A percentile compares a stretch with the other conserved stretches of the same genome.
phyloP scores from a whole-genome alignment of 768 basidiomycete species.

The Pisolithus albus region DNA sequence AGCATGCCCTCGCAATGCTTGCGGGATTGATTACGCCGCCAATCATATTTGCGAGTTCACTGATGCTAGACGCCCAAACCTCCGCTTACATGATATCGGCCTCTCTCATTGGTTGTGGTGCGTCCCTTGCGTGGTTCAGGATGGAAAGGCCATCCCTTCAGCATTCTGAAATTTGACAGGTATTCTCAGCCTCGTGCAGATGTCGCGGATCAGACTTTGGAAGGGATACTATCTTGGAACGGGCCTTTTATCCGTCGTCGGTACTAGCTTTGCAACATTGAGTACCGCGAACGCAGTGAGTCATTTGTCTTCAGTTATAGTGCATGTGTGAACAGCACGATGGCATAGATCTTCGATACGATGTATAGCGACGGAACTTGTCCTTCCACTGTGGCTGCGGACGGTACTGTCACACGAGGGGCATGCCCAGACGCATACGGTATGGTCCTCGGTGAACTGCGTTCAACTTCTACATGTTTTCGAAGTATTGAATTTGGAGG shows the following conservation, averaged over 20 bases:
- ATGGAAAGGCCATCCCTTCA: not conserved
- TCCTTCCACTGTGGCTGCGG: conserved; percentile 45
- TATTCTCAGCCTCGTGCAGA: conserved; percentile 70
- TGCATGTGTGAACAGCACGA: not conserved
- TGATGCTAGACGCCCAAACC: conserved; percentile 50
- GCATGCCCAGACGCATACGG: conserved; percentile 80
- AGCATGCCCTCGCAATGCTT: conserved; percentile 77
- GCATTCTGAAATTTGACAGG: conserved; percentile 34
- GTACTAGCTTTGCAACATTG: conserved; percentile 73
- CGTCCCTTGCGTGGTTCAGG: conserved; percentile 14
- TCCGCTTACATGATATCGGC: conserved; percentile 79
- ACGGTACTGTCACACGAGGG: conserved; percentile 52
- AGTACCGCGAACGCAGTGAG: conserved; percentile 64
- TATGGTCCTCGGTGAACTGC: conserved; percentile 53
- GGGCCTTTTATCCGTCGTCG: conserved; percentile 77
- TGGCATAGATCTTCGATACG: conserved; percentile 55
- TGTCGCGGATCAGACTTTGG: conserved; percentile 61
- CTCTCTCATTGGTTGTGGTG: conserved; percentile 72
- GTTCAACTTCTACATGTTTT: not conserved
- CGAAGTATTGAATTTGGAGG: not conserved
- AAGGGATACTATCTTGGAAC: conserved; percentile 66
- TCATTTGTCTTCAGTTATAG: not conserved
- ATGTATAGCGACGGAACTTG: conserved; percentile 81
- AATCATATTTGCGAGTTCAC: conserved; percentile 64
- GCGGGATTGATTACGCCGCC: conserved; percentile 80